Percentiles rank a stretch among this genome's conserved stretches.
Conservation (phyloP, 1,284 basidiomycete species). For the Cutaneotrichosporon sp. region DNA sequence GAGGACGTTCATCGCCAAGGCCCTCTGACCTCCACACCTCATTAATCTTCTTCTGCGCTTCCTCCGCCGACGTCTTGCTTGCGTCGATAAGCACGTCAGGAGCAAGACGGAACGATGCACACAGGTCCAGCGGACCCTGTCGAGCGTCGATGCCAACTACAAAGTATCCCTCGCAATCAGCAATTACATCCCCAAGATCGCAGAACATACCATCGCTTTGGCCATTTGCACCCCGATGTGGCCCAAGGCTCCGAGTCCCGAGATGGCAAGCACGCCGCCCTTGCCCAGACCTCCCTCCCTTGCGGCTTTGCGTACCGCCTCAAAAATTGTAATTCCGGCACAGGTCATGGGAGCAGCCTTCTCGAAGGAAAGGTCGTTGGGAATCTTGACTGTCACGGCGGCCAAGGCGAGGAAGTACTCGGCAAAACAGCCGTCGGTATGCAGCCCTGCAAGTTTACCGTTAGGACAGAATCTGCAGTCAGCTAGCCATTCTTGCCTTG, state of each 20-base stretch:
- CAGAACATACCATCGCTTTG: conserved; percentile 31
- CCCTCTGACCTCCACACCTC: not conserved
- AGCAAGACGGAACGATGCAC: not conserved
- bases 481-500: too few species aligned
- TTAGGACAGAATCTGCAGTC: conserved; percentile 25
- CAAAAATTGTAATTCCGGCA: conserved; percentile 30
- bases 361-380: conserved; percentile 24
- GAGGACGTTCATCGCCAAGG: not conserved
- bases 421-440: conserved; percentile 25
- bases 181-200: not conserved
- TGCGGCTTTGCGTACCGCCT: conserved; percentile 23
- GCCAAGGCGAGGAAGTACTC: conserved; percentile 27
- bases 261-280: conserved; percentile 25
- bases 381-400: conserved; percentile 14
- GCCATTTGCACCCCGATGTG: conserved; percentile 30
- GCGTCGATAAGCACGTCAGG: conserved; percentile 2
- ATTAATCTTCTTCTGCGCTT: not conserved
- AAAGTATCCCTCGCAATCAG: not conserved
- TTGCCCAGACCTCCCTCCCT: conserved; percentile 5
- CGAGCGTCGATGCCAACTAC: conserved; percentile 3
- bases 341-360: conserved; percentile 32
- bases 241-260: conserved; percentile 28
- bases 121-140: not conserved
- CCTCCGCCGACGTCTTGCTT: not conserved
- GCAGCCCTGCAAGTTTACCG: conserved; percentile 21